Conservation (phyloP, 2,329 filamentous ascomycete genomes). For the Beauveria caledonica region DNA sequence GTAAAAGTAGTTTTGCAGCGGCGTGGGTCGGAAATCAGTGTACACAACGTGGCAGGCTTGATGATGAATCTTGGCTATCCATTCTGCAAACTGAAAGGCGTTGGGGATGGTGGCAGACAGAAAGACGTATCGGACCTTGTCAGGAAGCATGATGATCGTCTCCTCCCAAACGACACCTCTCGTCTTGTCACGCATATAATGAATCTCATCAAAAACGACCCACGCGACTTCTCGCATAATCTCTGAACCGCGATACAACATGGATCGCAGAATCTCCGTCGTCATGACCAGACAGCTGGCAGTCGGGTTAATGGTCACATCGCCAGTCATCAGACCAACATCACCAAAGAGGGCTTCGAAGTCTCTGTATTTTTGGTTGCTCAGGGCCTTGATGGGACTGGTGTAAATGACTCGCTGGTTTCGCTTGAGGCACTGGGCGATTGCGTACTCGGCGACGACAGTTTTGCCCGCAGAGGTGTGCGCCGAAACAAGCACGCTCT, state of each 20-base stretch:
- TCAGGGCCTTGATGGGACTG: conserved; percentile 96
- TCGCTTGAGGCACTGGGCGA: conserved; percentile 92
- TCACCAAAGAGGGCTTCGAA: conserved; percentile 94
- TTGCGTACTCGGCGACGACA: conserved; percentile 95
- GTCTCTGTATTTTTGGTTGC: conserved; percentile 97
- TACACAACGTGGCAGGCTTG: conserved; percentile 99
- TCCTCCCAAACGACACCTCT: conserved; percentile 99
- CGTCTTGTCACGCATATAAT: conserved; percentile 92
- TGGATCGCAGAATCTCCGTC: conserved; percentile 96
- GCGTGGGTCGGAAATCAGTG: conserved; percentile 94
- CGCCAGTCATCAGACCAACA: conserved; percentile 95
- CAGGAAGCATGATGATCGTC: conserved; percentile 93
- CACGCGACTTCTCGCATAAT: conserved; percentile 99
- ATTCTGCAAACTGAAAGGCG: conserved; percentile 97
- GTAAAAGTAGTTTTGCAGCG: conserved; percentile 96
- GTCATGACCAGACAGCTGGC: conserved; percentile 99
- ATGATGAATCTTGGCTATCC: conserved; percentile 96
- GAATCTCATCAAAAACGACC: conserved; percentile 98
- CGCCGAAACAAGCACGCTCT: conserved; percentile 93
- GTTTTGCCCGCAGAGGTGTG: conserved; percentile 98
- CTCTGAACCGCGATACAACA: conserved; percentile 96
- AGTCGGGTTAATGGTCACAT: conserved; percentile 98
- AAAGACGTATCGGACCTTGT: conserved; percentile 98
- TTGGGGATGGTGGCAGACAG: conserved; percentile 97
- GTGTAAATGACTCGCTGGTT: conserved; percentile 99